A percentile compares a stretch with the other conserved stretches of the same genome.
Evolutionary conservation across 371 early-diverging fungal species (phyloP).

Genomic region (Mucor irregularis): DNA sequence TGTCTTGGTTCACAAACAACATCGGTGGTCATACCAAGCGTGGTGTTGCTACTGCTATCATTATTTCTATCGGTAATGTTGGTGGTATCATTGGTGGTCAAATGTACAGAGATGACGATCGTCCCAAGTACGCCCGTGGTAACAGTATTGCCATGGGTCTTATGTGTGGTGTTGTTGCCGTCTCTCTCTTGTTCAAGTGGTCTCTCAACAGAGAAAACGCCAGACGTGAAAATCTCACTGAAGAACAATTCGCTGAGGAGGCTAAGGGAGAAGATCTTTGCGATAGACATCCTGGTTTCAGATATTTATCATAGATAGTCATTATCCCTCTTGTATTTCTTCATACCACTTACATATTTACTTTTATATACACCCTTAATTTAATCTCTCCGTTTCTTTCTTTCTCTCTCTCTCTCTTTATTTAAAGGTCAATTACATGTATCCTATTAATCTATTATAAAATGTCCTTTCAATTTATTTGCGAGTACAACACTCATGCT

Average conservation of each 20-base stretch:
- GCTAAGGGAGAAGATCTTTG: conserved; percentile 50
- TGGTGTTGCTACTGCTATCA: conserved; percentile 60
- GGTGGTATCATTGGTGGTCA: conserved; percentile 66
- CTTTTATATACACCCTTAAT: no score
- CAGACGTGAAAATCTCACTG: conserved; percentile 55
- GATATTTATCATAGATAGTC: conserved; percentile 53
- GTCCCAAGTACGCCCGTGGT: conserved; percentile 54
- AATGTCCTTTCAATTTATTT: no score
- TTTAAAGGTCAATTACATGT: no score
- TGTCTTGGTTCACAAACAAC: conserved; percentile 65
- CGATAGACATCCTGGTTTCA: conserved; percentile 60
- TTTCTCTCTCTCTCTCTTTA: no score
- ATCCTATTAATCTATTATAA: no score
- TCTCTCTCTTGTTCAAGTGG: conserved; percentile 46
- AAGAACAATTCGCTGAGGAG: conserved; percentile 52
- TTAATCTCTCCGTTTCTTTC: no score
- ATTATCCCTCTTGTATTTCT: no score
- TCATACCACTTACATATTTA: no score
- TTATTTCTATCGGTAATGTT: conserved; percentile 64
- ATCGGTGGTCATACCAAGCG: conserved; percentile 68
- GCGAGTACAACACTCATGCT: no score
- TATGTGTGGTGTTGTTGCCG: conserved; percentile 39
- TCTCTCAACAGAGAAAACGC: conserved; percentile 49
- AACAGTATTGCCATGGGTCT: conserved; percentile 46
- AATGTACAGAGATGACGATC: conserved; percentile 60